A percentile compares a stretch with the other conserved stretches of the same genome.
phyloP scores from a whole-genome alignment of 805 yeast species.

The Metschnikowia cerradonensis region DNA sequence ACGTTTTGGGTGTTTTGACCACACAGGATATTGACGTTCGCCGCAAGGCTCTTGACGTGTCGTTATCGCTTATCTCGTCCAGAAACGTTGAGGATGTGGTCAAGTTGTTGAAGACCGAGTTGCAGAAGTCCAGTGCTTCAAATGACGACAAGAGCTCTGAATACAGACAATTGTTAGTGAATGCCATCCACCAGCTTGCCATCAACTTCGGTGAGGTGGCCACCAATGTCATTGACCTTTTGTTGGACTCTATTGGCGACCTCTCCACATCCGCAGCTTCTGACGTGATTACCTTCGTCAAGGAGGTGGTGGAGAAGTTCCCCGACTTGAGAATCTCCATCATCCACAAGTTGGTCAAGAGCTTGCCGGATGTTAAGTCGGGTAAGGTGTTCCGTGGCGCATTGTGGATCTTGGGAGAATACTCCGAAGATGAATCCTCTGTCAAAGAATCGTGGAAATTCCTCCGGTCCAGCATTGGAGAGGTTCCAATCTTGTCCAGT shows the following conservation, averaged over 20 bases:
- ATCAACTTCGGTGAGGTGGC: slow-evolving; percentile 88
- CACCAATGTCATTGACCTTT: slow-evolving; percentile 79
- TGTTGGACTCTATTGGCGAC: slow-evolving; percentile 82
- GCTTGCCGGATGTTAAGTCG: slow-evolving; percentile 67
- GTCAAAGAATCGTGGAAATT: slow-evolving; percentile 84
- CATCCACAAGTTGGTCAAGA: slow-evolving; percentile 54
- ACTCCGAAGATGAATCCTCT: slow-evolving; percentile 63
- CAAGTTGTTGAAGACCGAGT: slow-evolving; percentile 86
- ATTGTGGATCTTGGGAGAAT: slow-evolving; percentile 95
- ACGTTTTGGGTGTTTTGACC: slow-evolving; percentile 78
- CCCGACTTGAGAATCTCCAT: slow-evolving; percentile 71
- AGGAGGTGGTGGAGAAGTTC: slow-evolving; percentile 90
- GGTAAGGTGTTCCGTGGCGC: slow-evolving; percentile 93
- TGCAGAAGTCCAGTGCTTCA: slow-evolving; percentile 63
- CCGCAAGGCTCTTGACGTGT: slow-evolving; percentile 76
- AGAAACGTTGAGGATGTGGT: slow-evolving; percentile 94
- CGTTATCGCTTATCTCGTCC: slow-evolving; percentile 74
- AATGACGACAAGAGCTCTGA: slow-evolving; percentile 80
- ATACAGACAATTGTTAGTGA: slow-evolving; percentile 83
- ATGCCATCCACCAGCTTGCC: slow-evolving; percentile 86
- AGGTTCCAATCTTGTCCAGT: slow-evolving; percentile 79
- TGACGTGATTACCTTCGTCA: slow-evolving; percentile 86
- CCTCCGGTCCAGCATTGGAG: slow-evolving; percentile 80
- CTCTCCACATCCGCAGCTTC: slow-evolving; percentile 80
- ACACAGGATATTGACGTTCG: slow-evolving; percentile 91